These are phyloP conservation scores for Aspergillus sp. DNA, from an alignment of 2,329 filamentous ascomycete species.

Conservation along the genomic window DNA sequence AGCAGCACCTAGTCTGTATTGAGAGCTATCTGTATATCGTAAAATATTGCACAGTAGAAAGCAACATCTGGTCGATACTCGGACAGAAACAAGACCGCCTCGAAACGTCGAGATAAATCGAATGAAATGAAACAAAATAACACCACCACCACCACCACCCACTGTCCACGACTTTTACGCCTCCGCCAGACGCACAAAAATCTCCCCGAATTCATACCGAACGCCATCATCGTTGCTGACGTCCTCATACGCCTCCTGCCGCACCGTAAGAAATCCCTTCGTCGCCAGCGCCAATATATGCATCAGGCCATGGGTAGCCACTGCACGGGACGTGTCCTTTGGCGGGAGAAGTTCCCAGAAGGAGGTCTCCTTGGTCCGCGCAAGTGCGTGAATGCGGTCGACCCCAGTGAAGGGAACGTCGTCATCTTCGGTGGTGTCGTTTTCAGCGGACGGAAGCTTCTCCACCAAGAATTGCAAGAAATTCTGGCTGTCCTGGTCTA, in stretches of 20 bases:
- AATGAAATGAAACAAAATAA: background rate
- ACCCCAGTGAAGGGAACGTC: constrained; percentile 4
- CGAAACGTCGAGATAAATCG: too few relatives aligned
- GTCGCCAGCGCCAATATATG: constrained; percentile 71
- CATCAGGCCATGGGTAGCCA: constrained; percentile 73
- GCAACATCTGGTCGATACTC: too few relatives aligned
- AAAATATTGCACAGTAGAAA: too few relatives aligned
- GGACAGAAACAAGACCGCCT: too few relatives aligned
- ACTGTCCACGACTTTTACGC: constrained; percentile 2
- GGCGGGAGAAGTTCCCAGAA: constrained; percentile 72
- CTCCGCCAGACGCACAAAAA: constrained; percentile 23
- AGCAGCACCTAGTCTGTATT: too few relatives aligned
- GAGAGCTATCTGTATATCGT: too few relatives aligned
- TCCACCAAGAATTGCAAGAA: constrained; percentile 61
- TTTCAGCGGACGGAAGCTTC: constrained; percentile 38
- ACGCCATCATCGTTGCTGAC: constrained; percentile 19
- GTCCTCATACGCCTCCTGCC: constrained; percentile 54
- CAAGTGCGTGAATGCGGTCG: background rate
- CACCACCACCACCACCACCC: background rate
- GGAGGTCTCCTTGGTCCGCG: constrained; percentile 40
- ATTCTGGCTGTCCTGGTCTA: constrained; percentile 61
- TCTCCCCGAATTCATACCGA: constrained; percentile 28
- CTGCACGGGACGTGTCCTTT: constrained; percentile 51
- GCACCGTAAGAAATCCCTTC: constrained; percentile 61
- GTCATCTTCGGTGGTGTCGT: constrained; percentile 14